Base-by-base conservation (phyloP, 176 grass and related monocot genomes). In the Typha latifolia region DNA sequence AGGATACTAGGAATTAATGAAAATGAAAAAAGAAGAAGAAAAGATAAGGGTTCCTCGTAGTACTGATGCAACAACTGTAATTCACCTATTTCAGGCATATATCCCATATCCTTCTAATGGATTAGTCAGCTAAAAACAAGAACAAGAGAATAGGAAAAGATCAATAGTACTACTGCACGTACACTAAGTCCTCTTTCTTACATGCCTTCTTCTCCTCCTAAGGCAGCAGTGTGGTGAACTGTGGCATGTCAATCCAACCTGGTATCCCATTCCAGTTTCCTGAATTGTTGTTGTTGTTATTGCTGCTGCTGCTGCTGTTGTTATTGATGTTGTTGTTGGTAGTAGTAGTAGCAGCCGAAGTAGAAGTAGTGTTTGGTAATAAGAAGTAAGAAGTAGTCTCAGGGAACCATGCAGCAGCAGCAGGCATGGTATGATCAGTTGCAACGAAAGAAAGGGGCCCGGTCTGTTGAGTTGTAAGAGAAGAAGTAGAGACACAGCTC, bases 171-270 rank as follows among this genome's bases (percentile, higher is more conserved):
- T n/a, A 1, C 37, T 43, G 52, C 15, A 57, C 52, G 11, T 18
- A 57, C 15, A 8, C 16, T 57, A 15, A 18, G 14, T 57, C 52
- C 8, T 43, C 37, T 9, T 43, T 43, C 37, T 9, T 43, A 43
- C 37, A 10, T 6, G 0, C 37, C 0, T 43, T 43, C 10, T 43
- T 43, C 5, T 43, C 34, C 47, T 49, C 14, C 66, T 73, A 75
- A 9, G 32, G 71, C 57, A 82, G 37, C 5, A 43, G 69, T 49
- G 80, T 69, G 16, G 72, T 51, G 66, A 82, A 82, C 32, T 82
- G 80, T 10, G 61, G 80, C 67, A 82, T 82, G 51, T 82, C 80
- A 18, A 64, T 82, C 80, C 80, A 82, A 51, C 32, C 52, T 65
- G 73, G 49, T 19, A 49, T 63, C 29, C 66, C 56, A 71, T 26